Percentiles rank a stretch among this genome's conserved stretches.
Evolutionary conservation across 805 yeast genomes (phyloP).

Genomic region (Saturnispora diversa): DNA sequence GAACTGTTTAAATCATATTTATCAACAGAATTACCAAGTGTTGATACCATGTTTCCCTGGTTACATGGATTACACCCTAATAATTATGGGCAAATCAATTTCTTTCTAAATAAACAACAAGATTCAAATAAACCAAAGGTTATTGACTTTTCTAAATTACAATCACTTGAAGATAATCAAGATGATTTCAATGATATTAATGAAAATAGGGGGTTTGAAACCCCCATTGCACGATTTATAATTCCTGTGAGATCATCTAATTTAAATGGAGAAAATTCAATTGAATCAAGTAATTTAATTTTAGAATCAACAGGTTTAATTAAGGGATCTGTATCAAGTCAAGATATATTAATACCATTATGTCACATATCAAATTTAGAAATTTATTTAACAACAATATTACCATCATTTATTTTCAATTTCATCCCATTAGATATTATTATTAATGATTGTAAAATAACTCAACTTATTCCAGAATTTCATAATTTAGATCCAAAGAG

Average conservation of each 20-base stretch:
- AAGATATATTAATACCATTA: conserved; percentile 46
- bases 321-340: conserved; percentile 46
- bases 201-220: conserved; percentile 3
- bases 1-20: conserved; percentile 19
- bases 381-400: conserved; percentile 24
- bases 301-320: conserved; percentile 38
- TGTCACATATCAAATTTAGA: conserved; percentile 24
- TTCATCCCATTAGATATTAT: conserved; percentile 25
- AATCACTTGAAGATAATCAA: conserved; percentile 8
- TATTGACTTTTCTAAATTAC: conserved; percentile 13
- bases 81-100: conserved; percentile 46
- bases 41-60: conserved; percentile 80
- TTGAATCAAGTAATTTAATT: conserved; percentile 25
- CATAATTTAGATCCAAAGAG: conserved; percentile 55
- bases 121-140: conserved; percentile 10
- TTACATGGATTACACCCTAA: conserved; percentile 65
- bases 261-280: conserved; percentile 25
- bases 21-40: conserved; percentile 44
- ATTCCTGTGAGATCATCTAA: conserved; percentile 29
- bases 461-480: conserved; percentile 45
- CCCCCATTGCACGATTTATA: conserved; percentile 22
- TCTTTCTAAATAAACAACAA: conserved; percentile 26
- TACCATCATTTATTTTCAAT: conserved; percentile 18
- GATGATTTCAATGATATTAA: conserved; percentile 4
- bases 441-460: conserved; percentile 37